These are phyloP conservation scores for Claviceps pazoutovae DNA, from an alignment of 2,329 filamentous ascomycete genomes.

Conservation along the genomic window DNA sequence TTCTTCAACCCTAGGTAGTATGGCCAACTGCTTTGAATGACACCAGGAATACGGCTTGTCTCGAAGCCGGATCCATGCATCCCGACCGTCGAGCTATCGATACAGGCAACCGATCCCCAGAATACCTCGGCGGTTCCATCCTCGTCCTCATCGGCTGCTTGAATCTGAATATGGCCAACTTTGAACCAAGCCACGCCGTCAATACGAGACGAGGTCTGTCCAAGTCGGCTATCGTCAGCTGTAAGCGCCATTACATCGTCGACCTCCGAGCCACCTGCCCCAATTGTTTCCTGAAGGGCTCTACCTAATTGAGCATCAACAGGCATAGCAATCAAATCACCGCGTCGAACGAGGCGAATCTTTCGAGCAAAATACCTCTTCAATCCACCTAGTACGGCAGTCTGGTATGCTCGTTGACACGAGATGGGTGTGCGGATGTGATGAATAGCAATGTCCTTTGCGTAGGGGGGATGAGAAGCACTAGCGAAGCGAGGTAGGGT, in stretches of 20 bases:
- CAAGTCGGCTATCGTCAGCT: conserved; percentile 19
- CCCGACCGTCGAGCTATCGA: conserved; percentile 74
- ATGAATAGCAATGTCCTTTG: conserved; percentile 67
- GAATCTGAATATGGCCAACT: conserved; percentile 57
- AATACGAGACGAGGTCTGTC: conserved; percentile 19
- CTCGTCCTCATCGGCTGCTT: conserved; percentile 39
- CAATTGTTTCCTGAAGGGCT: conserved; percentile 59
- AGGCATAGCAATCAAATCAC: conserved; percentile 78
- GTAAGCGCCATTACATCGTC: conserved; percentile 54
- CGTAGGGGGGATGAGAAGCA: conserved; percentile 43
- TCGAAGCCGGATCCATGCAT: conserved; percentile 88
- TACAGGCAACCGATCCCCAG: conserved; percentile 77
- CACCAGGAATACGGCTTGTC: conserved; percentile 64
- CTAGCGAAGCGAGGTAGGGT: conserved; percentile 42
- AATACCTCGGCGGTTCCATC: conserved; percentile 50
- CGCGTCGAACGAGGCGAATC: conserved; percentile 67
- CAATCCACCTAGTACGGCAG: conserved; percentile 70
- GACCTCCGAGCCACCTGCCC: conserved; percentile 47
- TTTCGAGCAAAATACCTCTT: conserved; percentile 81
- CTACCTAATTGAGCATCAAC: conserved; percentile 77
- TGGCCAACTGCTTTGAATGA: conserved; percentile 66
- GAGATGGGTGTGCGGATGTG: conserved; percentile 83
- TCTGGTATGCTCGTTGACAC: conserved; percentile 72
- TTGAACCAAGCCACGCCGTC: conserved; percentile 82
- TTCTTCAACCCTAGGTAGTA: conserved; percentile 75